These are phyloP conservation scores for Filobasidium wieringae DNA, from an alignment of 768 basidiomycete species.

Conservation along the genomic window DNA sequence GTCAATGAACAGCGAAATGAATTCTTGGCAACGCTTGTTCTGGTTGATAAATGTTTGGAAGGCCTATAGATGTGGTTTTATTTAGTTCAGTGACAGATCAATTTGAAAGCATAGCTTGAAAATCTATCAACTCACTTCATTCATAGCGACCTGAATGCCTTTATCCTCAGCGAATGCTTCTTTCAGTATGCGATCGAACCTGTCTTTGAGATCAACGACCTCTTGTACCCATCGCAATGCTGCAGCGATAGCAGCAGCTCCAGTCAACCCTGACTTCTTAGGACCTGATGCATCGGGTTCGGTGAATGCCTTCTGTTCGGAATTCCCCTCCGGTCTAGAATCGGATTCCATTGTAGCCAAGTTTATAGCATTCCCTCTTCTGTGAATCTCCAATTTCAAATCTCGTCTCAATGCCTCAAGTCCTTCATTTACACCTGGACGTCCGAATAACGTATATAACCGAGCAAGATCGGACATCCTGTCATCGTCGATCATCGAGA, in stretches of 20 bases:
- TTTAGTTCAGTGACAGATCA: background rate
- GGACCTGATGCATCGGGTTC: background rate
- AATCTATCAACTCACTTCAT: conserved; percentile 74
- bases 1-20: conserved; percentile 91
- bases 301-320: too few species aligned
- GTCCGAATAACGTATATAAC: conserved; percentile 61
- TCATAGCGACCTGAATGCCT: conserved; percentile 65
- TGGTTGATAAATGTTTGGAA: conserved; percentile 83
- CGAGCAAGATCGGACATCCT: conserved; percentile 64
- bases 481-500: conserved; percentile 72
- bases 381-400: conserved; percentile 59
- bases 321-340: background rate
- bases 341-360: conserved; percentile 32
- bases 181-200: conserved; percentile 65
- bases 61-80: conserved; percentile 49
- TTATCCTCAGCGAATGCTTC: conserved; percentile 60
- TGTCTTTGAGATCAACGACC: conserved; percentile 81
- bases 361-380: conserved; percentile 70
- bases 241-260: conserved; percentile 42
- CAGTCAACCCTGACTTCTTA: conserved; percentile 4
- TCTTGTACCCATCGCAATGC: conserved; percentile 91
- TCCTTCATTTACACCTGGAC: conserved; percentile 52
- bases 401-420: conserved; percentile 53
- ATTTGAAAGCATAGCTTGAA: background rate
- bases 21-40: conserved; percentile 80